Evolutionary conservation across 441 rosid species (phyloP), one percentile per base, ranked within the genome.

Genomic region (Euphorbia schlechtendalii): DNA sequence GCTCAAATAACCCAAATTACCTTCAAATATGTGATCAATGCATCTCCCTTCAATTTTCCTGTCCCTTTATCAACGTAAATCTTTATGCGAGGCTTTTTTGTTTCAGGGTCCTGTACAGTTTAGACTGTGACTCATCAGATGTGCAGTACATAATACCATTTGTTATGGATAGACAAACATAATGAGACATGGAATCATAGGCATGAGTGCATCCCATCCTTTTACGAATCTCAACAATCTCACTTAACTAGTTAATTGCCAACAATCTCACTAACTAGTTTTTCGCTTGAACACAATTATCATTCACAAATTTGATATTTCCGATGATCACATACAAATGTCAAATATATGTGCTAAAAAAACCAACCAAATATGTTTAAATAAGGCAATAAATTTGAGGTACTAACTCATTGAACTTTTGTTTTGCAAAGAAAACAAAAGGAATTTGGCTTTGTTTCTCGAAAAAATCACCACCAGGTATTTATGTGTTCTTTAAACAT

Each of bases 31-130:
- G 98, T 85, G 72, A 94, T 80, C 63, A 94, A 86, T 56, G 99
- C 99, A 78, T 94, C 99, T 18, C 98, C 99, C 57, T 91, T 94
- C 74, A 76, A 74, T 77, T 74, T 83, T 78, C 98, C 91, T 8
- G 96, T 89, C 71, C 78, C 87, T 89, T 78, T 94, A 77, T 89
- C 89, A 66, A 79, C 73, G 80, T 94, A 94, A 64, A 94, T 85
- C 87, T 94, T 94, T 64, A 94, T 80, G 66, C 96, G 98, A 68
- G 96, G 96, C 72, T 81, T 87, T 71, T 89, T 89, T 52, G 84
- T 77, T 72, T 94, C 98, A 64, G 96, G 86, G 55, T 94, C 98
- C 99, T 94, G 77, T 6, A 76, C 62, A 66, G 27, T 34, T 55
- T 32, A 58, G 27, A 24, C 41, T 32, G 70, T 59, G 38, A 6